Percentiles rank a stretch among this genome's conserved stretches.
These are phyloP conservation scores for Parachaetomium inaequale DNA, from an alignment of 495 filamentous ascomycete genomes.

Conservation along the genomic window DNA sequence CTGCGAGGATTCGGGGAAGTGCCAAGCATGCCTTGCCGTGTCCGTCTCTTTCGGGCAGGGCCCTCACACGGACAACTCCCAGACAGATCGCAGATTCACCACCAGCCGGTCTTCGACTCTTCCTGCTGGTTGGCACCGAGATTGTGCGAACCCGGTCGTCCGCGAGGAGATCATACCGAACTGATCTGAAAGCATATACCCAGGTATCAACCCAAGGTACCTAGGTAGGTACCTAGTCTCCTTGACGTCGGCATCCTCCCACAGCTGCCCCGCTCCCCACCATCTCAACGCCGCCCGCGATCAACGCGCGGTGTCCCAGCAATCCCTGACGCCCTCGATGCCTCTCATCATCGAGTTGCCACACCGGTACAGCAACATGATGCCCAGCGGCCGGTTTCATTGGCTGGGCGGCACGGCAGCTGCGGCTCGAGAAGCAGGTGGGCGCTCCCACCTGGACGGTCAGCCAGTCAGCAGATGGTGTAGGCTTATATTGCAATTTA, in stretches of 20 bases:
- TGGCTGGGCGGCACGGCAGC: conserved; percentile 15
- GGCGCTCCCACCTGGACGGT: conserved; percentile 27
- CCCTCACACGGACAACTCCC: neutral
- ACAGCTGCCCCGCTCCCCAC: neutral
- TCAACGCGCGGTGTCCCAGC: neutral
- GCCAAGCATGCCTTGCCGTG: neutral
- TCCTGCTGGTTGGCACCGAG: neutral
- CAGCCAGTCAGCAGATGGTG: conserved; percentile 33
- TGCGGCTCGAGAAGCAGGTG: conserved; percentile 25
- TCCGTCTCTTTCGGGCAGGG: neutral
- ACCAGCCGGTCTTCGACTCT: neutral
- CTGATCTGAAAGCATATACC: too few relatives aligned
- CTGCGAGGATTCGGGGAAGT: neutral
- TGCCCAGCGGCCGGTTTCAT: conserved; percentile 3
- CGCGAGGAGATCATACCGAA: neutral
- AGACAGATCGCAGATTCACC: too few relatives aligned
- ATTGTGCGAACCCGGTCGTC: neutral
- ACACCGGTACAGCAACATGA: conserved; percentile 19
- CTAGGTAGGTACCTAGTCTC: too few relatives aligned
- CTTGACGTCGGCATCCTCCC: neutral
- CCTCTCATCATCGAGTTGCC: conserved; percentile 13
- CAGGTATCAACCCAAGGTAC: too few relatives aligned
- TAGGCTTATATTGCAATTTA: conserved; percentile 34
- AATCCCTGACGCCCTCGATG: neutral
- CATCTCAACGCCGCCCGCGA: neutral